phyloP scores from a whole-genome alignment of 768 basidiomycete genomes.

The Lyophyllum atratum region DNA sequence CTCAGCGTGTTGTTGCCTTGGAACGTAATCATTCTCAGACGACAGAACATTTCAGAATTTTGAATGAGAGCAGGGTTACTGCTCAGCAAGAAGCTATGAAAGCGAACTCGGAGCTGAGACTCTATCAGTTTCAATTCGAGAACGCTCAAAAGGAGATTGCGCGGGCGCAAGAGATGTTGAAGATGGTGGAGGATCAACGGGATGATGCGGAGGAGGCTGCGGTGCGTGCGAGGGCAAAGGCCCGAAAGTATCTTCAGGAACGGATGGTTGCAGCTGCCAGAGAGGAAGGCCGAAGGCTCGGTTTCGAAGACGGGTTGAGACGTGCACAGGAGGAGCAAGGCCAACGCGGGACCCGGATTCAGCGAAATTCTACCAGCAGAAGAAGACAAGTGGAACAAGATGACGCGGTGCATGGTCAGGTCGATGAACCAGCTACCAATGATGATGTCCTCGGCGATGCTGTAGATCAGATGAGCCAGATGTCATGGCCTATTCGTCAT shows the following conservation, averaged over 20 bases:
- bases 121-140: conserved; percentile 41
- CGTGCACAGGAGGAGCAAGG: conserved; percentile 34
- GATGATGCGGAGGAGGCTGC: conserved; percentile 61
- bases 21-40: conserved; percentile 35
- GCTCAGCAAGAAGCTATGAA: conserved; percentile 40
- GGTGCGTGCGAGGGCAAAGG: conserved; percentile 49
- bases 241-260: conserved; percentile 52
- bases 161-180: conserved; percentile 51
- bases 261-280: conserved; percentile 51
- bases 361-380: background rate
- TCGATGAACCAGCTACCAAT: background rate
- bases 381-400: background rate
- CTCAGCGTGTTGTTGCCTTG: conserved; percentile 33
- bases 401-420: background rate
- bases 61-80: conserved; percentile 36
- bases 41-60: conserved; percentile 30
- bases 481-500: conserved; percentile 12
- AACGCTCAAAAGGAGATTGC: conserved; percentile 51
- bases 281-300: conserved; percentile 56
- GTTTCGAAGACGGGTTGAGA: conserved; percentile 51
- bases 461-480: conserved; percentile 1
- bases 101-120: conserved; percentile 35
- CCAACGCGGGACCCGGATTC: background rate
- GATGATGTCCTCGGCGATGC: background rate
- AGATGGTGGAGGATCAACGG: conserved; percentile 49